Base-by-base conservation (phyloP, 2,329 filamentous ascomycete species). In the Ophiostoma ulmi region DNA sequence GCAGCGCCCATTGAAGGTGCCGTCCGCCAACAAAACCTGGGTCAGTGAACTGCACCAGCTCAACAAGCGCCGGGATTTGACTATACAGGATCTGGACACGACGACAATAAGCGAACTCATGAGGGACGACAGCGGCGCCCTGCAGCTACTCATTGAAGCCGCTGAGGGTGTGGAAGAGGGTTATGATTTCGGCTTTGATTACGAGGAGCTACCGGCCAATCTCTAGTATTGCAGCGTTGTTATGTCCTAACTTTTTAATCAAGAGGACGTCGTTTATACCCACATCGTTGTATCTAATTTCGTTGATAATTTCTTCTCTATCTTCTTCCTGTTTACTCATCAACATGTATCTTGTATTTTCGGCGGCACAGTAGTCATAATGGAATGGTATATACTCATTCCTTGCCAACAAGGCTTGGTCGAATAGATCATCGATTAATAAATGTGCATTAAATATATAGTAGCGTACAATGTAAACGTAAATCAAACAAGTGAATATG, bases 121-220 rank as follows among this genome's bases (percentile, higher is more conserved):
- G 55, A 64, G 52, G 5, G 76, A 69, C 0, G 74, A 75, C 17
- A 72, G 74, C 1, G 74, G 73, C 0, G 74, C 74, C 22, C 65
- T 75, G 52, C 22, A 39, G 10, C 39, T 70, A 11, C 22, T 69
- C 2, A 70, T 64, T 11, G 72, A 66, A 8, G 64, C 38, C 1
- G 64, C 1, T 20, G n/a, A 22, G 14, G 61, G 61, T 1, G 10
- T 36, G 11, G 61, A 69, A 31, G 61, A 72, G 39, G 52, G 67
- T 48, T 44, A 31, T 10, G 74, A 76, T 7, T 75, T 73, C 48
- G 68, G 65, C 3, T 73, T 76, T n/a, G 44, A 41, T 1, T 76
- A 77, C 61, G 76, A 77, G 35, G 76, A 77, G 44, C 5, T 66
- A 11, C 70, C 70, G 11, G 61, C 22, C 5, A n/a, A 58, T 26